phyloP scores from a whole-genome alignment of 441 rosid genomes.

The Macaranga tanarius region DNA sequence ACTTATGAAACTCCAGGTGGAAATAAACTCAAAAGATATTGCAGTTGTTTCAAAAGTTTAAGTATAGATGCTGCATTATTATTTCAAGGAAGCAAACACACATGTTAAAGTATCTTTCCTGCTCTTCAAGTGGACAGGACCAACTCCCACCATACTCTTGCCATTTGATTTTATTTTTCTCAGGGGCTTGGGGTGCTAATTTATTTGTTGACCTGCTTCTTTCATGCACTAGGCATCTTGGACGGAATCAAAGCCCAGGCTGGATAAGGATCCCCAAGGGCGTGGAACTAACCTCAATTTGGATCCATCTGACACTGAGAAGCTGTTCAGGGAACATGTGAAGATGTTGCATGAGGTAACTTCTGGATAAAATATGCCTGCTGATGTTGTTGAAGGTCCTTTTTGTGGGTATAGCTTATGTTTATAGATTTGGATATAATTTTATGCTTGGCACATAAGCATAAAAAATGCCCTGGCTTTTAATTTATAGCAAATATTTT shows the following conservation, averaged over 20 bases:
- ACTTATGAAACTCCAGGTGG: no score
- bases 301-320: conserved; percentile 79
- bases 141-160: background rate
- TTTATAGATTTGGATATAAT: background rate
- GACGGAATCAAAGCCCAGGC: conserved; percentile 82
- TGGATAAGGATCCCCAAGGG: conserved; percentile 96
- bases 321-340: conserved; percentile 88
- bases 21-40: no score
- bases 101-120: background rate
- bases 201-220: conserved; percentile 13
- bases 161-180: background rate
- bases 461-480: no score
- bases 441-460: background rate
- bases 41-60: background rate
- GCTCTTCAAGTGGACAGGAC: background rate
- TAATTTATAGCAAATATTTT: background rate
- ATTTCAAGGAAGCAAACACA: background rate
- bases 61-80: background rate
- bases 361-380: background rate
- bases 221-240: conserved; percentile 68
- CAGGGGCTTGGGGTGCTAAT: conserved; percentile 5
- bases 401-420: background rate
- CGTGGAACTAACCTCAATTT: conserved; percentile 80
- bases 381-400: background rate
- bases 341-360: conserved; percentile 85